phyloP scores from a whole-genome alignment of 768 basidiomycete species.

The Russula sp. region DNA sequence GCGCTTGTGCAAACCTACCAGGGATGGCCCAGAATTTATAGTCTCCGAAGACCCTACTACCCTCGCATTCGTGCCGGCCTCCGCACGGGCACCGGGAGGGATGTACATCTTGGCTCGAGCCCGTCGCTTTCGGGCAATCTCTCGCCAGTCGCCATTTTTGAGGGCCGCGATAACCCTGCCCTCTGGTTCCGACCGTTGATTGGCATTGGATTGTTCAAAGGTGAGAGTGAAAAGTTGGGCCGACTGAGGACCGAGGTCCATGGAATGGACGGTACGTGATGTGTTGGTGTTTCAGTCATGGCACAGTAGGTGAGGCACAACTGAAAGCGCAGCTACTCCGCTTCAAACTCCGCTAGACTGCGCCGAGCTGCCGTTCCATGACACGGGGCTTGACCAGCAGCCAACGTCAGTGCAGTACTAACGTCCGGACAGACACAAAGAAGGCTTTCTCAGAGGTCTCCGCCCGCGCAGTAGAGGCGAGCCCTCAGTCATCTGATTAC shows the following conservation, averaged over 20 bases:
- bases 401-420: no score
- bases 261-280: background rate
- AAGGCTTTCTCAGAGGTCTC: no score
- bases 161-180: conserved; percentile 82
- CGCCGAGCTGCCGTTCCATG: no score
- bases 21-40: conserved; percentile 72
- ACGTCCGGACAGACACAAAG: no score
- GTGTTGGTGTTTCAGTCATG: background rate
- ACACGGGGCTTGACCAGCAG: no score
- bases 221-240: background rate
- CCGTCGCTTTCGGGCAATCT: conserved; percentile 65
- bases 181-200: conserved; percentile 46
- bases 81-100: conserved; percentile 56
- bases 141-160: conserved; percentile 90
- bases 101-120: conserved; percentile 49
- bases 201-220: conserved; percentile 41
- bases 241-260: conserved; percentile 1
- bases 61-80: conserved; percentile 64
- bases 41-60: conserved; percentile 74
- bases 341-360: background rate
- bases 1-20: conserved; percentile 61
- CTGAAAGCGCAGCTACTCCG: background rate
- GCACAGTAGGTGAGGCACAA: no score
- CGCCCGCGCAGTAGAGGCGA: no score
- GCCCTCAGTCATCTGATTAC: no score